Conservation (phyloP, 768 basidiomycete genomes). For the Boletus rubescentipes region DNA sequence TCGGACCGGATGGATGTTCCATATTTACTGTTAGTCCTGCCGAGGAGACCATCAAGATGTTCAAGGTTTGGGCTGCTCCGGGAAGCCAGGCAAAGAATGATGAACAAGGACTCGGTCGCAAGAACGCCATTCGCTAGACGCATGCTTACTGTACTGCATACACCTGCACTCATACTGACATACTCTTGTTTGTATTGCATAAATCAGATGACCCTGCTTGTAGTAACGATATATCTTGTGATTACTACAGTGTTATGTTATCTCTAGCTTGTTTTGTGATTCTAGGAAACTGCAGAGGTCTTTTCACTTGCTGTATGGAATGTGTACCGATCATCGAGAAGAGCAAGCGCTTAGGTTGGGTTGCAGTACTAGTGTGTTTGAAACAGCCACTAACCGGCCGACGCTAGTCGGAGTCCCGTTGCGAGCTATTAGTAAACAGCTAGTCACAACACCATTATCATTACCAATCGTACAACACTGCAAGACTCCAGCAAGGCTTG, state of each 20-base stretch:
- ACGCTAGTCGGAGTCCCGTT: too few species aligned
- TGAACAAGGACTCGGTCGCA: constrained; percentile 22
- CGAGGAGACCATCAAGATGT: constrained; percentile 73
- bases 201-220: not conserved
- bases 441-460: not conserved
- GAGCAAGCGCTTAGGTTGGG: too few species aligned
- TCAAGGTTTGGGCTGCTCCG: constrained; percentile 57
- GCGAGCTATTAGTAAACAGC: too few species aligned
- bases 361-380: not conserved
- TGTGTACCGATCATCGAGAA: too few species aligned
- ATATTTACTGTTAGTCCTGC: constrained; percentile 62
- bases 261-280: not conserved
- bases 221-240: constrained; percentile 8
- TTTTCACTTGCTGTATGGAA: not conserved
- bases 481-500: not conserved
- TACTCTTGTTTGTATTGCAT: constrained; percentile 7
- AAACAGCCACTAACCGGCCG: too few species aligned
- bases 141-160: not conserved
- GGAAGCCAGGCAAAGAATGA: constrained; percentile 18
- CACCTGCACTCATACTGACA: constrained; percentile 9
- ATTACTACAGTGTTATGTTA: constrained; percentile 9
- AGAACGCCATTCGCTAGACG: constrained; percentile 27
- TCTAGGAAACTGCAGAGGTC: not conserved
- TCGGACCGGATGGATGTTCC: constrained; percentile 61
- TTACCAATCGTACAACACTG: not conserved